Evolutionary conservation across 768 basidiomycete genomes (phyloP), one percentile per base, ranked within the genome.

Genomic region (Cyclocybe aegerita): DNA sequence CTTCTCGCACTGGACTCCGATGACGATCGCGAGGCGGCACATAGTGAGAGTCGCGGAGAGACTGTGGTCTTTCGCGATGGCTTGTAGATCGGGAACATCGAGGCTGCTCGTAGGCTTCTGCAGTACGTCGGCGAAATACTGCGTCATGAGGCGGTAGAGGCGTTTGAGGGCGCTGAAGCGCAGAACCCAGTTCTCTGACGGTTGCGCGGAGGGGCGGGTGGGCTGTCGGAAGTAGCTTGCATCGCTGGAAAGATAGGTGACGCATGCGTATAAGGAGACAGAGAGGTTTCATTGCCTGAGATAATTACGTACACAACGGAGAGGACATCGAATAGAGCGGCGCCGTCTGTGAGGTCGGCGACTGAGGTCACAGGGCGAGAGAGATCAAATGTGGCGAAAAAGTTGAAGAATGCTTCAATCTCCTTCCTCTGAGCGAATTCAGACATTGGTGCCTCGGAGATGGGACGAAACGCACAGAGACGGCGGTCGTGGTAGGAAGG

Each of bases 141-240:
- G 90, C 1, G 89, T 91, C 75, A 94, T 87, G 35, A 93, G 81
- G 39, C 93, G 80, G 68, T 92, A 94, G 44, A 94, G 77, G 16
- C 88, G 82, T 62, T 95, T 95, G 53, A 95, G 79, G 7, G 86
- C 69, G 66, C 79, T 86, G 67, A 93, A 92, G 9, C 92, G 83
- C 31, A 93, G 69, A 49, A 93, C 90, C 93, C 93, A 96, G 68
- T 91, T 94, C 61, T 93, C 91, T 9, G 87, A 82, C 2, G 76
- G 76, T 47, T 89, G 83, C 12, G 78, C 68, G 0, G 83, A 73
- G 4, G 80, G 71, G 9, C 86, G 80, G 14, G 74, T 70, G 4
- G 83, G 70, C 46, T 79, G 80, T 39, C 82, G 80, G 63, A 95
- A 95, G 70, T 91, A 91, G 31, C 85, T 79, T 42, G 76, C 74